phyloP scores from a whole-genome alignment of 768 basidiomycete genomes.

The Lactifluus piperatus region DNA sequence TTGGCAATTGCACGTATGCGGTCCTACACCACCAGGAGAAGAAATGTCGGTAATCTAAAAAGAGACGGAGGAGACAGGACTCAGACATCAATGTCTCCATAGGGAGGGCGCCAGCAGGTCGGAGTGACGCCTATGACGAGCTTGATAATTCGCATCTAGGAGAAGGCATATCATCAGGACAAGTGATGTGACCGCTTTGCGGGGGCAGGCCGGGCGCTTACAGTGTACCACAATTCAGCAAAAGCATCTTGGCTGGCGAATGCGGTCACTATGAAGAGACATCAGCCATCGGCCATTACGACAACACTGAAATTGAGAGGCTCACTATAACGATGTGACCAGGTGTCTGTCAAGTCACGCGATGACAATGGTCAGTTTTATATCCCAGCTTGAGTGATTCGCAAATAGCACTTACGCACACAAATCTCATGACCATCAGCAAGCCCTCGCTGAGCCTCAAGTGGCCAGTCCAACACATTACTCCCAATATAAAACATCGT shows the following conservation, averaged over 20 bases:
- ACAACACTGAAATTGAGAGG: no score
- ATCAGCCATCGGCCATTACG: not conserved
- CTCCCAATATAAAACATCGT: slow-evolving; percentile 59
- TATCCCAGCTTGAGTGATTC: not conserved
- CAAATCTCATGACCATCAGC: slow-evolving; percentile 48
- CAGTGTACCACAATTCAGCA: slow-evolving; percentile 69
- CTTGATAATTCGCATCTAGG: slow-evolving; percentile 43
- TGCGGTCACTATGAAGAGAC: slow-evolving; percentile 38
- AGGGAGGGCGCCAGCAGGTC: slow-evolving; percentile 55
- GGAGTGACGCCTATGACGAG: slow-evolving; percentile 47
- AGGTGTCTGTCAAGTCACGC: slow-evolving; percentile 29
- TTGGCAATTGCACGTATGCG: slow-evolving; percentile 65
- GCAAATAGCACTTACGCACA: slow-evolving; percentile 37
- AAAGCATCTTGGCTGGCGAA: slow-evolving; percentile 58
- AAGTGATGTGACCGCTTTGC: not conserved
- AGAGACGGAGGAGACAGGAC: not conserved
- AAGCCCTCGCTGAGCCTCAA: slow-evolving; percentile 45
- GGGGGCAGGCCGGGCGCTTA: slow-evolving; percentile 23
- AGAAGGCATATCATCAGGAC: not conserved
- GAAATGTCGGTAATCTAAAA: not conserved
- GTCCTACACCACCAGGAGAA: slow-evolving; percentile 27
- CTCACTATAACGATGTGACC: slow-evolving; percentile 43
- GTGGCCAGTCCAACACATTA: slow-evolving; percentile 47
- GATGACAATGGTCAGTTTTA: not conserved
- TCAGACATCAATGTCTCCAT: slow-evolving; percentile 49